Evolutionary conservation across 2,329 filamentous ascomycete genomes (phyloP).

Genomic region (Colletotrichum tropicicola): DNA sequence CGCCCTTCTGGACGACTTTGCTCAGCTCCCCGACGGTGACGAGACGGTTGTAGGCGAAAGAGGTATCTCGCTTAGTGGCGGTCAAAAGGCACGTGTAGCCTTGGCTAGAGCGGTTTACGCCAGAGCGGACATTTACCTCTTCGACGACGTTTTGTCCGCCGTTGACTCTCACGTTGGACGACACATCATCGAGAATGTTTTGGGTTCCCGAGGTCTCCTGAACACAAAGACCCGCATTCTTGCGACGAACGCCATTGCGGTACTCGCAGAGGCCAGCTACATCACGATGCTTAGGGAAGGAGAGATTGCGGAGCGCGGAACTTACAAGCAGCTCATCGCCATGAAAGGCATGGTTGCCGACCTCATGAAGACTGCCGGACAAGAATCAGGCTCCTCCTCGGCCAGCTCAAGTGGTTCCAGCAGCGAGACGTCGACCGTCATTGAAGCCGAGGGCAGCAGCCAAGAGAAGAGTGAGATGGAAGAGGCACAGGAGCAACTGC

Average conservation of each 20-base stretch:
- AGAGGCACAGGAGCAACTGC: conserved; percentile 79
- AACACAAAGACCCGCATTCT: conserved; percentile 88
- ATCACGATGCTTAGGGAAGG: conserved; percentile 87
- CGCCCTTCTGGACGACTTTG: conserved; percentile 89
- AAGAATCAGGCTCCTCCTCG: conserved; percentile 46
- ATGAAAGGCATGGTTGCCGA: conserved; percentile 93
- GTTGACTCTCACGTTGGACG: conserved; percentile 98
- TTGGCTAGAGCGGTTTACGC: conserved; percentile 95
- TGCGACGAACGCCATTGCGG: conserved; percentile 93
- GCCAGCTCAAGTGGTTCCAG: conserved; percentile 57
- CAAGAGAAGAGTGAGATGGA: conserved; percentile 75
- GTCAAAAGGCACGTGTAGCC: conserved; percentile 93
- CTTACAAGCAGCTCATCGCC: conserved; percentile 88
- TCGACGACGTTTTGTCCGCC: conserved; percentile 94
- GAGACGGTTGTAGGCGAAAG: conserved; percentile 96
- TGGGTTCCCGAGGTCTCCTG: conserved; percentile 85
- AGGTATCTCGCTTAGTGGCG: conserved; percentile 94
- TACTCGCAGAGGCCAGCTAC: conserved; percentile 88
- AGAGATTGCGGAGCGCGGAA: conserved; percentile 85
- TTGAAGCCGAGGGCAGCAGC: conserved; percentile 55
- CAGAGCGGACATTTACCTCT: conserved; percentile 92
- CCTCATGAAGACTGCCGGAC: conserved; percentile 79
- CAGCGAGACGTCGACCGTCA: conserved; percentile 67
- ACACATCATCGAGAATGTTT: conserved; percentile 93
- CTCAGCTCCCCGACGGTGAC: conserved; percentile 92